Base-by-base conservation (phyloP, 805 yeast species). In the Ogataea ramenticola region DNA sequence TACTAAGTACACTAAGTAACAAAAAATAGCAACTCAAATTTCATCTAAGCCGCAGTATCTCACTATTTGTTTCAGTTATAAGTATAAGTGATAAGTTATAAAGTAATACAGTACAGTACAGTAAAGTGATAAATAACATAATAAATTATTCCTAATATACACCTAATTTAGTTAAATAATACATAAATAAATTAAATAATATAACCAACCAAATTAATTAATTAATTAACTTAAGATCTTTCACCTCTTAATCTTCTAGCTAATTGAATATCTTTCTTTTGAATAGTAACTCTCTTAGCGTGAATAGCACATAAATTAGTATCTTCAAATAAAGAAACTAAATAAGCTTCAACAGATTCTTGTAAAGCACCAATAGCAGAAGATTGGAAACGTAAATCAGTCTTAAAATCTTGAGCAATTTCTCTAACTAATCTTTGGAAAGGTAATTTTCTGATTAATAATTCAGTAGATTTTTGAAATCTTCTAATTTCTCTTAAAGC, bases 191-290 rank as follows among this genome's bases (percentile, higher is more conserved):
- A 20, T 34, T 34, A 34, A 34, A 7, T n/a, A n/a, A n/a, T 34
- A 19, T 14, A 20, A 20, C 14, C 7, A 34, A 19, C 27, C 27
- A 24, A 33, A 33, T n/a, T 33, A 33, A 33, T 16, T 33, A 33
- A 33, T n/a, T 33, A 33, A 33, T 16, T 33, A 33, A 51, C 49
- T 65, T 80, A 86, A 56, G 91, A 79, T 82, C 93, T 83, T 76
- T 86, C 95, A 71, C 97, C 98, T 75, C 97, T 84, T 68, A 91
- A 81, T 77, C 98, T 86, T 77, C 97, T 86, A 56, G 98, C 99
- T 66, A 91, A 79, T 67, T 90, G 96, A 68, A 91, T 87, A 71
- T 91, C 99, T 75, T 90, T 90, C 87, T 89, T 91, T 79, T 88
- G 96, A 64, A 91, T 88, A 54, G 99, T 91, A 58, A 91, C 98